Percentiles rank a stretch among this genome's conserved stretches.
Evolutionary conservation across 2,329 filamentous ascomycete species (phyloP).

Genomic region (Malbranchea cinnamomea): DNA sequence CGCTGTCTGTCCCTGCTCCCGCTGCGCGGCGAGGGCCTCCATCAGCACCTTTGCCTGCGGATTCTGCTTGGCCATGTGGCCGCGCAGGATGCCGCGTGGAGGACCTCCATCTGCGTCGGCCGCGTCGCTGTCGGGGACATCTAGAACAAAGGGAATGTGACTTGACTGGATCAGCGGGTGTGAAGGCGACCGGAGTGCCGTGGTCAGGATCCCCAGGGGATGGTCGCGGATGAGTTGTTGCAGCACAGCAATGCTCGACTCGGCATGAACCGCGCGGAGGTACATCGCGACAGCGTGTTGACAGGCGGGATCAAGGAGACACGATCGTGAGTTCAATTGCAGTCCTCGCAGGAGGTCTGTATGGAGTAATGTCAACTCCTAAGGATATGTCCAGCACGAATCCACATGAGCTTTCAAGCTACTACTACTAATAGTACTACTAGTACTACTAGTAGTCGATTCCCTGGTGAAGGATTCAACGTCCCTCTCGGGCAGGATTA

Average conservation of each 20-base stretch:
- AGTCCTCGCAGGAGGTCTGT: background rate
- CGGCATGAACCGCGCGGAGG: constrained; percentile 39
- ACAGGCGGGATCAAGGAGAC: no score
- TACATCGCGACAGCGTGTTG: no score
- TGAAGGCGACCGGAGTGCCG: constrained; percentile 38
- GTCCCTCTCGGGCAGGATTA: no score
- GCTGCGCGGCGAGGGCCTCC: constrained; percentile 23
- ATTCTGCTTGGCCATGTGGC: constrained; percentile 48
- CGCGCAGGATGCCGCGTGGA: constrained; percentile 35
- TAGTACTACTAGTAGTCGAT: no score
- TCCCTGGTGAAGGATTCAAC: no score
- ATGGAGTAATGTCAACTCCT: background rate
- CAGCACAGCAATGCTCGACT: constrained; percentile 35
- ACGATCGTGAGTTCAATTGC: no score
- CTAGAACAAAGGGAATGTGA: constrained; percentile 47
- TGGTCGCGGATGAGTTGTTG: constrained; percentile 43
- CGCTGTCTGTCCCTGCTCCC: constrained; percentile 21
- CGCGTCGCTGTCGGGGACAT: no score
- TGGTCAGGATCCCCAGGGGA: constrained; percentile 48
- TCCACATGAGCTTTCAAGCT: no score
- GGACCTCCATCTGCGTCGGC: constrained; percentile 25
- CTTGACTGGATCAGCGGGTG: constrained; percentile 41
- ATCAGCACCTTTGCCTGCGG: constrained; percentile 49
- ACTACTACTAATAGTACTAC: no score
- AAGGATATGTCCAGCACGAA: no score